Evolutionary conservation across 345 rosid species (phyloP).

Genomic region (Viola odorata): DNA sequence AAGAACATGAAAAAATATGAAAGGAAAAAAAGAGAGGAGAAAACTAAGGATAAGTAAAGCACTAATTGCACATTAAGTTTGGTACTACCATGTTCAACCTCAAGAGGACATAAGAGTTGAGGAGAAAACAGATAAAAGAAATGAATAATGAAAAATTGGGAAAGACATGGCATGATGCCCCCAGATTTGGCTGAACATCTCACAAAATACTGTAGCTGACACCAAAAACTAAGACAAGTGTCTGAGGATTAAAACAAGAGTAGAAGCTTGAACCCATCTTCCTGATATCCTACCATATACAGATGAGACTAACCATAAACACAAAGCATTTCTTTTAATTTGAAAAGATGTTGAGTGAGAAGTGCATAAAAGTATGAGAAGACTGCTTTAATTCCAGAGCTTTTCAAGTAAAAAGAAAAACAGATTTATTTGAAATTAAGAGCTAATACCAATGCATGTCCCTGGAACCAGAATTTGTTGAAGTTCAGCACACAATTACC

Average conservation of each 20-base stretch:
- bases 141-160: neutral
- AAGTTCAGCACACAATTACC: conserved; percentile 99
- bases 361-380: conserved; percentile 2
- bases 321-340: neutral
- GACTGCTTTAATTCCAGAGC: conserved; percentile 20
- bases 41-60: neutral
- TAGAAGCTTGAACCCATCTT: conserved; percentile 5
- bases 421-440: conserved; percentile 50
- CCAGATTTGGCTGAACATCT: neutral
- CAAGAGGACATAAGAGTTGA: neutral
- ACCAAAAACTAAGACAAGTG: neutral
- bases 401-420: conserved; percentile 27
- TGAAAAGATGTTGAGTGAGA: conserved; percentile 4
- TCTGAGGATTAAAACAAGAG: neutral
- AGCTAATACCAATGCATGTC: conserved; percentile 91
- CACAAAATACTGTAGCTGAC: neutral
- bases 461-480: conserved; percentile 97
- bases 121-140: neutral
- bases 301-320: conserved; percentile 4
- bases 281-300: neutral
- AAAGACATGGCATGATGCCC: neutral
- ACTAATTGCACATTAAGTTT: neutral
- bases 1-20: neutral
- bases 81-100: neutral
- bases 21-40: neutral